Conservation (phyloP, 2,329 filamentous ascomycete species). For the Alternaria angustiovoidea region DNA sequence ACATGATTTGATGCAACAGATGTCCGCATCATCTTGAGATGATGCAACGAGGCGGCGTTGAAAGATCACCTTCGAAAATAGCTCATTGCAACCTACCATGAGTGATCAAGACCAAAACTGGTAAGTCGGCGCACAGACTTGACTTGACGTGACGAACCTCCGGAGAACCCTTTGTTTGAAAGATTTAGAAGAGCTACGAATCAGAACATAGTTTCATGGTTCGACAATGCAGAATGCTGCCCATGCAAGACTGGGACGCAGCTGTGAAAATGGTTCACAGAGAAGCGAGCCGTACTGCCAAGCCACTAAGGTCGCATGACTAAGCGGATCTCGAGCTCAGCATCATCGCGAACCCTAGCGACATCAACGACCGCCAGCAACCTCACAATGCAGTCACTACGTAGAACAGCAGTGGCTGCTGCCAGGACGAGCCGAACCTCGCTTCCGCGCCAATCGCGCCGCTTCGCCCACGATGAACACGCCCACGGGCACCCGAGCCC, state of each 20-base stretch:
- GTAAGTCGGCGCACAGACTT: background rate
- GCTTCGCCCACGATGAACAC: conserved; percentile 51
- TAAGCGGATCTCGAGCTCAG: conserved; percentile 33
- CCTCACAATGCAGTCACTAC: conserved; percentile 56
- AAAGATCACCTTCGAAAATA: background rate
- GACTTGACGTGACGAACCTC: background rate
- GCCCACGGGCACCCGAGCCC: conserved; percentile 45
- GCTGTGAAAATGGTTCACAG: background rate
- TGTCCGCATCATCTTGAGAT: background rate
- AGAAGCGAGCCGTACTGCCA: conserved; percentile 9
- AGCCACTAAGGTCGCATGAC: conserved; percentile 20
- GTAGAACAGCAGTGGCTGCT: conserved; percentile 54
- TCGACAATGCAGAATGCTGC: background rate
- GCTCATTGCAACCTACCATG: background rate
- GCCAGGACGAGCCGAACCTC: conserved; percentile 49
- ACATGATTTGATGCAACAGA: background rate
- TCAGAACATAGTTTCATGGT: background rate
- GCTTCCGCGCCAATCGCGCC: conserved; percentile 51
- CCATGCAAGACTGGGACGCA: too few relatives aligned
- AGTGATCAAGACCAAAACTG: background rate
- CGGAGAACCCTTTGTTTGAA: fast-evolving
- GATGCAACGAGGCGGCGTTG: background rate
- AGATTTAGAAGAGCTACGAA: background rate
- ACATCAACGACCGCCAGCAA: conserved; percentile 32
- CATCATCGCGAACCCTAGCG: conserved; percentile 35